phyloP scores from a whole-genome alignment of 257 asterid species.

The Rhazya stricta region DNA sequence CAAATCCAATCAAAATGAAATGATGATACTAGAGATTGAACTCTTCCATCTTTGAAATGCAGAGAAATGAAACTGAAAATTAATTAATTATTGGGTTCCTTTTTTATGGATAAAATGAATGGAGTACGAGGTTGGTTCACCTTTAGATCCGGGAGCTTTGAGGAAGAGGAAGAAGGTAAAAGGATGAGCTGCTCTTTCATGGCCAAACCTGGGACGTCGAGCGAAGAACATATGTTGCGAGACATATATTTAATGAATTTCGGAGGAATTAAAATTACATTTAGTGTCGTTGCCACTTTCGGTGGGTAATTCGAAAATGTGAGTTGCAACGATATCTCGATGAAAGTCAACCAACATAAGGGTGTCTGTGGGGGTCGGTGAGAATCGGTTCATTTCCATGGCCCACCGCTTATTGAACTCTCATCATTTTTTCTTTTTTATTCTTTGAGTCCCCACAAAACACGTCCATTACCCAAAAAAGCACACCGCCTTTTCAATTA shows the following conservation, averaged over 20 bases:
- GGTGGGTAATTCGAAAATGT: conserved; percentile 41
- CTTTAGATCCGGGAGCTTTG: not conserved
- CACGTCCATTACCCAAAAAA: conserved; percentile 3
- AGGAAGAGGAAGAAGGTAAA: not conserved
- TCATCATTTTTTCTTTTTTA: conserved; percentile 10
- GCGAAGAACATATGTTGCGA: too few species aligned
- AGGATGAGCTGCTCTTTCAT: not conserved
- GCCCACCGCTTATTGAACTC: conserved; percentile 28
- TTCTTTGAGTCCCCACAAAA: not conserved
- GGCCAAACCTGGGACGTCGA: conserved; percentile 14
- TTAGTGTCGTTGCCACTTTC: conserved; percentile 55
- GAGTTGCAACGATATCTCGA: conserved; percentile 18
- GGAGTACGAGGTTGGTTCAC: conserved; percentile 6
- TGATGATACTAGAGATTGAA: too few species aligned
- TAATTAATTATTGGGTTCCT: not conserved
- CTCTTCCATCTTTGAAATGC: not conserved
- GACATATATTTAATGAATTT: too few species aligned
- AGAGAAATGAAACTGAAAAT: not conserved
- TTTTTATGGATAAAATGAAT: not conserved
- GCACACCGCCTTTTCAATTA: not conserved
- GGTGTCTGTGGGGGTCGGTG: conserved; percentile 65
- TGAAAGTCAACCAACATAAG: conserved; percentile 44
- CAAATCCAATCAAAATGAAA: too few species aligned
- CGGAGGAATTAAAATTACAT: too few species aligned
- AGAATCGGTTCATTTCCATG: conserved; percentile 62